Percentiles rank a stretch among this genome's conserved stretches.
Conservation (phyloP, 2,329 filamentous ascomycete species). For the Sporothrix brasiliensis region DNA sequence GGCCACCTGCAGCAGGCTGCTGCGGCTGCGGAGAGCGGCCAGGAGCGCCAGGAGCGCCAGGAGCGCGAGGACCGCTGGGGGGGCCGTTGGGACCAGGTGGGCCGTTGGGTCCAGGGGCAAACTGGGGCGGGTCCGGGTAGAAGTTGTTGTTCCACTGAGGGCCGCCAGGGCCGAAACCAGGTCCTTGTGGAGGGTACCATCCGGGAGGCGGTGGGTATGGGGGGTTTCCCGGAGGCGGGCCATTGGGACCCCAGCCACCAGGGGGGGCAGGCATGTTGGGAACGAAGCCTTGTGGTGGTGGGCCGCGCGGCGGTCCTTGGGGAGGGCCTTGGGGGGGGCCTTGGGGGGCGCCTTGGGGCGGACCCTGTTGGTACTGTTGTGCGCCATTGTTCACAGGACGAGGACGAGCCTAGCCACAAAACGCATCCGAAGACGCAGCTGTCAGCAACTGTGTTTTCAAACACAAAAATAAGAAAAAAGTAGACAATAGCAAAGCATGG, state of each 20-base stretch:
- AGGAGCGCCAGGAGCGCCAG: conserved; percentile 39
- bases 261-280: conserved; percentile 41
- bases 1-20: conserved; percentile 47
- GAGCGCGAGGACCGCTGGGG: conserved; percentile 38
- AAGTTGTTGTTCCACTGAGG: conserved; percentile 61
- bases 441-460: conserved; percentile 20
- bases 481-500: not conserved
- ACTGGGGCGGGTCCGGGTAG: conserved; percentile 55
- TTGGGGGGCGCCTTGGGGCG: conserved; percentile 36
- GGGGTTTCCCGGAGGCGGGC: conserved; percentile 49
- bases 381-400: conserved; percentile 41
- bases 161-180: conserved; percentile 69
- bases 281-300: conserved; percentile 40
- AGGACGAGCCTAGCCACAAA: conserved; percentile 44
- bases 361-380: conserved; percentile 42
- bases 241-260: conserved; percentile 41
- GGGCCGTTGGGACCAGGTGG: conserved; percentile 37
- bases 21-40: conserved; percentile 35
- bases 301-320: conserved; percentile 34
- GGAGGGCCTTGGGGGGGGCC: conserved; percentile 36
- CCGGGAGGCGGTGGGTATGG: conserved; percentile 76
- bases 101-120: conserved; percentile 37
- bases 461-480: not conserved
- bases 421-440: not conserved
- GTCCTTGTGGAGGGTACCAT: conserved; percentile 73